Base-by-base conservation (phyloP, 2,329 filamentous ascomycete genomes). In the Colletotrichum acutatum region DNA sequence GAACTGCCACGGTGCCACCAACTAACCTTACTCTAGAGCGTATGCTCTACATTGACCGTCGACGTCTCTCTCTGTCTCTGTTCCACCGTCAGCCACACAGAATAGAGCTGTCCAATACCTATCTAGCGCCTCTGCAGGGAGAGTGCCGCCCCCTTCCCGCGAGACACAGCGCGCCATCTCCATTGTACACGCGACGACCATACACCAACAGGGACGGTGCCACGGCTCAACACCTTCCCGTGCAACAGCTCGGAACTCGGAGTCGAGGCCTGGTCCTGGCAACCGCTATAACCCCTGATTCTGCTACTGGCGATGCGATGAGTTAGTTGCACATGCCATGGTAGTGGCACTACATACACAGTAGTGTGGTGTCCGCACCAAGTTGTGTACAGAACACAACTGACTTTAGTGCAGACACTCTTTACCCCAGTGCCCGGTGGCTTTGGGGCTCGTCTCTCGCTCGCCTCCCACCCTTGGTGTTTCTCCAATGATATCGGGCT, bases 181-280 rank as follows among this genome's bases (percentile, higher is more conserved):
- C 22, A 34, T 28, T 14, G 16, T 30, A 34, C 53, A 52, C 66
- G 52, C 69, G 58, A 63, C 37, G 56, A 30, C 30, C 59, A 22
- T 12, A 64, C 62, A 30, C 42, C 26, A 64, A 64, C 28, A n/a
- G 24, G 42, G 30, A 59, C 66, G 66, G 59, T 57, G 66, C 66
- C 70, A 70, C 66, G 70, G 66, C 67, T 72, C 62, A 37, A 61
- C 32, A 72, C 53, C 42, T 42, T 72, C 59, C 59, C 70, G 66
- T 70, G 70, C 66, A 69, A 24, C 70, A 70, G 54, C 65, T 53
- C 58, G 52, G 57, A 52, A 68, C 65, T 62, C 32, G 66, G 59
- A 53, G 59, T 70, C 59, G 42, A 70, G 58, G 58, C 59, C 60
- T 70, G 66, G 53, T 57, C 66, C 66, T 66, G 54, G 68, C 53